Conservation (phyloP, 148 eudicot genomes). For the Cornus kousa region DNA sequence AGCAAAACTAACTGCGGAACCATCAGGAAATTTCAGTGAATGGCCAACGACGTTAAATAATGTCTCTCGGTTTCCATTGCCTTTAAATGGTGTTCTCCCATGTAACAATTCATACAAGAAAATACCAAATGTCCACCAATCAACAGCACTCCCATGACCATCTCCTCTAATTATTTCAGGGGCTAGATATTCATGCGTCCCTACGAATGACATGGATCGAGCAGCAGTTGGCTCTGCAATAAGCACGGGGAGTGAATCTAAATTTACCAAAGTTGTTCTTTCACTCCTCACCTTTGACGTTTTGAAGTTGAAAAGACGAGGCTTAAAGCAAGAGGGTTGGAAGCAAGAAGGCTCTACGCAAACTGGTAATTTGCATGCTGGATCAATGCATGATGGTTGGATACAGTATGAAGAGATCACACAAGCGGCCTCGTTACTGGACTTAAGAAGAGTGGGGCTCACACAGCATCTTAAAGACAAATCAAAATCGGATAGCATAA, state of each 20-base stretch:
- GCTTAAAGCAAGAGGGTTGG: conserved; percentile 71
- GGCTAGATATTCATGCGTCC: conserved; percentile 78
- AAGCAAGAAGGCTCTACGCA: conserved; percentile 67
- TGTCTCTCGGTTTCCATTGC: conserved; percentile 71
- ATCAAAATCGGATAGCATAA: conserved; percentile 87
- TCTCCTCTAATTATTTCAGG: conserved; percentile 83
- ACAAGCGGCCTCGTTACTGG: conserved; percentile 42
- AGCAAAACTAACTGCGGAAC: conserved; percentile 57
- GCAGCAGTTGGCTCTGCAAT: conserved; percentile 76
- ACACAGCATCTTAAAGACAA: conserved; percentile 65
- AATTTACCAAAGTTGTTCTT: conserved; percentile 16
- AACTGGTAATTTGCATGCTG: conserved; percentile 56
- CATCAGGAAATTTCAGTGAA: conserved; percentile 68
- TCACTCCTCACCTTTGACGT: conserved; percentile 36
- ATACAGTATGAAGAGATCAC: conserved; percentile 57
- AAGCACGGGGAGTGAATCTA: conserved; percentile 58
- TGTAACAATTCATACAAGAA: conserved; percentile 72
- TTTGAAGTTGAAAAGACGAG: conserved; percentile 51
- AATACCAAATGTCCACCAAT: conserved; percentile 92
- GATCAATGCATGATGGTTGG: conserved; percentile 63
- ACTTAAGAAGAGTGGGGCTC: conserved; percentile 61
- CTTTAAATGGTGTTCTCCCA: conserved; percentile 82
- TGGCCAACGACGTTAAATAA: conserved; percentile 74
- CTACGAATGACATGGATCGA: conserved; percentile 83
- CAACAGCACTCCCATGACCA: conserved; percentile 91